Base-by-base conservation (phyloP, 768 basidiomycete genomes). In the Pleurotus djamor region DNA sequence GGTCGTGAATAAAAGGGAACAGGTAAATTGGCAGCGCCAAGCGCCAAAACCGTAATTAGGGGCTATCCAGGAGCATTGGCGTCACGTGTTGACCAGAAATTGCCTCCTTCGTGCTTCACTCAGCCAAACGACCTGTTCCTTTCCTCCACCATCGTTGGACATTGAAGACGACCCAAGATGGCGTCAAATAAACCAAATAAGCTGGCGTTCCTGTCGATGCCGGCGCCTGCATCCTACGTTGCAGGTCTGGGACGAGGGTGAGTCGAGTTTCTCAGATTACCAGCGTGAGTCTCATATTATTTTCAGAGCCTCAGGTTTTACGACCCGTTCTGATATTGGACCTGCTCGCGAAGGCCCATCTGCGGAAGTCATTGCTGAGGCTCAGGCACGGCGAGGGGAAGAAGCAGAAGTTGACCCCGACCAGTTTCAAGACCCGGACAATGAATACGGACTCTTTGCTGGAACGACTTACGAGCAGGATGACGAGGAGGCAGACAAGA, bases 201-300 rank as follows among this genome's bases (percentile, higher is more conserved):
- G 74, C 76, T 94, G 68, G 92, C 92, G 0, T 94, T 94, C 69
- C 67, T 94, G 68, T 91, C 91, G 2, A 93, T 93, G 90, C 89
- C 92, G 2, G 96, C 96, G 33, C 96, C 96, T 43, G 92, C 96
- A 0, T 96, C 94, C 0, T 98, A 98, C 72, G 97, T 98, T 38
- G 97, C 96, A 65, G 97, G 97, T 89, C 88, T 98, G 35, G 96
- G 96, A 74, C 87, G 96, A 80, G 96, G 95, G 91, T 95, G 65
- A 60, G 89, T 76, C 32, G 56, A 48, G 41, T 14, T 9, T 7
- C 5, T 4, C 36, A 13, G 6, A 37, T 45, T 10, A 38, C 32
- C 58, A 16, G 28, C n/a, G 37, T 14, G 43, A 34, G 57, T 35
- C 13, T 33, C 34, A 59, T 57, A 41, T 65, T 51, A 59, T 57